Evolutionary conservation across 306 rosid genomes (phyloP), one percentile per base, ranked within the genome.

Genomic region (Fagus sylvatica): DNA sequence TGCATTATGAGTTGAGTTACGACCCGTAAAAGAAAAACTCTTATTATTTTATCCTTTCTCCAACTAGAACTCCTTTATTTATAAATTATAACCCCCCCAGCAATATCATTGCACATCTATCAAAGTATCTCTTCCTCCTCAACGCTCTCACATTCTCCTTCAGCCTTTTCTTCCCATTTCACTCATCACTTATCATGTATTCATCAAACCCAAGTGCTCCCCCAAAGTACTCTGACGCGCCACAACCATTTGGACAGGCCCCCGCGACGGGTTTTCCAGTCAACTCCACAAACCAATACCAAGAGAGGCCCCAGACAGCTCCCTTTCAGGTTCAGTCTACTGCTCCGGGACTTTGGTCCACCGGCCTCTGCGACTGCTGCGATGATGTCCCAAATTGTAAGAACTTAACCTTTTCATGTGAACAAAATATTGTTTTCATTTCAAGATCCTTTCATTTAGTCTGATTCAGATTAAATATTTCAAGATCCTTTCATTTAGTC

Each of bases 351-450:
- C 78, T 70, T 16, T 74, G 78, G 78, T 59, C 78, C 54, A 15
- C 70, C 41, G 70, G 70, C 55, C 78, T 74, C 42, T 74, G 40
- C 6, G 78, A 60, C 33, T 74, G 78, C 70, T 0, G 12, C 78
- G 32, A 69, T 2, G 78, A 74, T 16, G 1, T 33, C 43, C 30
- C 8, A 60, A 59, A 28, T 16, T 74, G 78, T 74, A 43, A 41
- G 68, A 36, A 12, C 11, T 46, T 46, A 46, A 46, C 51, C 32
- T 7, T 67, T 67, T 67, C 22, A n/a, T 8, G 39, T 67, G 0
- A 17, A 46, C 11, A 10, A 46, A 10, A 46, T 46, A 46, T 46
- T n/a, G n/a, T n/a, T n/a, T n/a, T n/a, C n/a, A n/a, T n/a, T n/a
- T n/a, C n/a, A n/a, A n/a, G n/a, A n/a, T n/a, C n/a, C n/a, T n/a